Evolutionary conservation across 2,329 filamentous ascomycete genomes (phyloP).

Genomic region (Paraphoma sp.): DNA sequence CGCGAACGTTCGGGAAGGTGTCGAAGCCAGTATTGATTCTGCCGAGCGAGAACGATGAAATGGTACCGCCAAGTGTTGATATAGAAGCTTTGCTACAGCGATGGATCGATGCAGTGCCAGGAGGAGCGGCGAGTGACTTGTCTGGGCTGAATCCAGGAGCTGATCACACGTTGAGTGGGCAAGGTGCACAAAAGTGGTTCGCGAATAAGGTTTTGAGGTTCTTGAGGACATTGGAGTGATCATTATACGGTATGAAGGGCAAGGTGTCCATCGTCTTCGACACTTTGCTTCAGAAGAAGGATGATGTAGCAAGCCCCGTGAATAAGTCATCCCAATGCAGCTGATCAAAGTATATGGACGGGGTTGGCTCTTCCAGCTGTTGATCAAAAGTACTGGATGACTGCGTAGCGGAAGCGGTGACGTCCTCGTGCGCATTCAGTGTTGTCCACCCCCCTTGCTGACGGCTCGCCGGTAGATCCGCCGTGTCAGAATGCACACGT

Average conservation of each 20-base stretch:
- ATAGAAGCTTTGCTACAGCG: slow-evolving; percentile 9
- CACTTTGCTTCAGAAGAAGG: not conserved
- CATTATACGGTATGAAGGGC: not conserved
- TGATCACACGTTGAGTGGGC: slow-evolving; percentile 7
- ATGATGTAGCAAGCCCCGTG: not conserved
- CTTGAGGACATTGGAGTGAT: not conserved
- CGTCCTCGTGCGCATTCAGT: not conserved
- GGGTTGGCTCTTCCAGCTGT: not conserved
- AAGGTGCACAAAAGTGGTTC: not conserved
- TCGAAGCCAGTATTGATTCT: slow-evolving; percentile 14
- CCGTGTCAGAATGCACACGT: not conserved
- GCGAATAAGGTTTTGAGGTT: slow-evolving; percentile 1
- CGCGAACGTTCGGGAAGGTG: slow-evolving; percentile 8
- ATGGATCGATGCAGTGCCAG: slow-evolving; percentile 3
- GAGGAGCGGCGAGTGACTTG: slow-evolving; percentile 5
- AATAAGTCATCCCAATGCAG: not conserved
- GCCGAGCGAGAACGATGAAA: slow-evolving; percentile 20
- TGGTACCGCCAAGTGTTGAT: slow-evolving; percentile 17
- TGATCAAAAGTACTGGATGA: not conserved
- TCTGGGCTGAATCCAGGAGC: slow-evolving; percentile 7
- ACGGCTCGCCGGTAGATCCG: too few relatives aligned
- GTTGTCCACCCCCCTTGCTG: not conserved
- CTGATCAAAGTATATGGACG: not conserved
- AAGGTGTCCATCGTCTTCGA: not conserved
- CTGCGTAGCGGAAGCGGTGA: not conserved